Percentiles rank a stretch among this genome's conserved stretches.
Conservation (phyloP, 495 filamentous ascomycete species). For the Aspergillus hancockii region DNA sequence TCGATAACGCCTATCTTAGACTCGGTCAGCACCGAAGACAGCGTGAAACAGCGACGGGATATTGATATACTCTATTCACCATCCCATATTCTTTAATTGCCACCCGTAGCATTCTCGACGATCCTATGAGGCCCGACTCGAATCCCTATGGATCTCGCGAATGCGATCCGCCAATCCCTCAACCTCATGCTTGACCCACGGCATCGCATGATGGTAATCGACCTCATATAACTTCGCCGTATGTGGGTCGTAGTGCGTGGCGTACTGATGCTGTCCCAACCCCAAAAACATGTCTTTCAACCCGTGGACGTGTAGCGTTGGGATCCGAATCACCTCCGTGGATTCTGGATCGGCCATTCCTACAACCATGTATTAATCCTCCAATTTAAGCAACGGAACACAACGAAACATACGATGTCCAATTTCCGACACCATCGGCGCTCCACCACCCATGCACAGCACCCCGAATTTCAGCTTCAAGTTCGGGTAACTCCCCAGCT, state of each 20-base stretch:
- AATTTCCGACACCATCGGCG: conserved; percentile 26
- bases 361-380: background rate
- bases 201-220: conserved; percentile 27
- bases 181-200: conserved; percentile 18
- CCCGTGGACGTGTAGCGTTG: conserved; percentile 66
- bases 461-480: conserved; percentile 36
- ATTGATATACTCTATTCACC: too few species aligned
- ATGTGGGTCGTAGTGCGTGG: conserved; percentile 48
- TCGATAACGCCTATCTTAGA: too few species aligned
- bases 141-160: conserved; percentile 11
- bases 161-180: conserved; percentile 16
- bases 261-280: conserved; percentile 50
- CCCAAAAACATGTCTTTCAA: conserved; percentile 54
- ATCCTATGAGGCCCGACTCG: background rate
- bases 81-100: background rate
- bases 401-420: conserved; percentile 16
- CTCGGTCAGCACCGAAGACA: too few species aligned
- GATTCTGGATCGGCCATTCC: background rate
- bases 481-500: background rate
- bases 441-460: conserved; percentile 29
- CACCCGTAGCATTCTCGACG: background rate
- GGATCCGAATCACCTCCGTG: conserved; percentile 28
- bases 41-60: too few species aligned
- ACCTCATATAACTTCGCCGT: conserved; percentile 50
- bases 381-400: background rate